Evolutionary conservation across 106 monocot genomes (phyloP).

Genomic region (Dendrobium nobile): DNA sequence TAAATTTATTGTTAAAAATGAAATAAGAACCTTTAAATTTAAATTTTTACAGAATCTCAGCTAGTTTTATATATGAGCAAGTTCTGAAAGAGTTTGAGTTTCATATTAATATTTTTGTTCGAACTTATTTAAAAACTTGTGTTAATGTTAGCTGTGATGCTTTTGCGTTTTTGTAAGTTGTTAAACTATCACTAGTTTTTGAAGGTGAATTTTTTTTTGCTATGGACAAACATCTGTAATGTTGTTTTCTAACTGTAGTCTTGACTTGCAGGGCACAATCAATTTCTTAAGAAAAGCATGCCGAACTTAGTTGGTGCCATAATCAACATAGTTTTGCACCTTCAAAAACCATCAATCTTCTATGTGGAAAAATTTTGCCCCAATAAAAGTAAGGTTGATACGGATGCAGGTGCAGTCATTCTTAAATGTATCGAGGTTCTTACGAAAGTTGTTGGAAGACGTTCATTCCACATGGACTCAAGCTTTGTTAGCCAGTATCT

Average conservation of each 20-base stretch:
- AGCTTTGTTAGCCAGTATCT: slow-evolving; percentile 60
- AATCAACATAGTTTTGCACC: slow-evolving; percentile 78
- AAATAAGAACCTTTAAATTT: not conserved
- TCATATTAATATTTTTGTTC: not conserved
- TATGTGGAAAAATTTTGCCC: slow-evolving; percentile 18
- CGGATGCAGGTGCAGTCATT: slow-evolving; percentile 69
- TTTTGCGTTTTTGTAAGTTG: not conserved
- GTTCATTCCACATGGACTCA: slow-evolving; percentile 48
- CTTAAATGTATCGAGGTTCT: slow-evolving; percentile 89
- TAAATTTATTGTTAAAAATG: not conserved
- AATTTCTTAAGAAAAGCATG: slow-evolving; percentile 37
- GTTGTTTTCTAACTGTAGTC: slow-evolving; percentile 11
- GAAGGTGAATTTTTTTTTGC: not conserved
- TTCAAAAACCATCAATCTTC: slow-evolving; percentile 57
- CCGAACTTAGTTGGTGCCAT: slow-evolving; percentile 48
- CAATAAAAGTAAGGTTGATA: slow-evolving; percentile 20
- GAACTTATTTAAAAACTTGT: not conserved
- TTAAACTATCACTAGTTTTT: not conserved
- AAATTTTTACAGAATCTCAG: not conserved
- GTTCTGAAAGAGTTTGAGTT: not conserved
- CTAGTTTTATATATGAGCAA: not conserved
- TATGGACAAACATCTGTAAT: not conserved
- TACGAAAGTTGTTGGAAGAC: slow-evolving; percentile 51
- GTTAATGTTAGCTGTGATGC: not conserved
- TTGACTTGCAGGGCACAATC: slow-evolving; percentile 44